Conservation (phyloP, 441 rosid species). For the Gossypium trilobum region DNA sequence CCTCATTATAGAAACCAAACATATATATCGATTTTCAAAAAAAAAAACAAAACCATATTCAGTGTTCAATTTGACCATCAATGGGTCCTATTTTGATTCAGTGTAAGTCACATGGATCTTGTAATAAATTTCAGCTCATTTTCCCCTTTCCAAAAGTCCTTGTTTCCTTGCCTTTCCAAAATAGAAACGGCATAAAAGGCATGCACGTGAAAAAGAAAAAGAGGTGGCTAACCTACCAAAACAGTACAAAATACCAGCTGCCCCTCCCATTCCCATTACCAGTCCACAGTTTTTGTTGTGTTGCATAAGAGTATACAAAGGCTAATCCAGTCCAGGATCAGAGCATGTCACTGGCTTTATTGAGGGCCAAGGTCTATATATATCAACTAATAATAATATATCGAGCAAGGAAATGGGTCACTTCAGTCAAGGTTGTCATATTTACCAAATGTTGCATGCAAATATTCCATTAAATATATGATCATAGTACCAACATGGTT, state of each 20-base stretch:
- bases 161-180: background rate
- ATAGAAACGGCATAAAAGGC: background rate
- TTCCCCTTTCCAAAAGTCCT: background rate
- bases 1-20: background rate
- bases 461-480: background rate
- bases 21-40: background rate
- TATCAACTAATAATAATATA: background rate
- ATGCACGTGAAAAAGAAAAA: background rate
- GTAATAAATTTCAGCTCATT: background rate
- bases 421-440: background rate
- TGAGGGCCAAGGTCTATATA: background rate
- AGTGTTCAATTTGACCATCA: background rate
- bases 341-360: no score
- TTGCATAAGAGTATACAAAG: no score
- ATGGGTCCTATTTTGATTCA: background rate
- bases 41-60: background rate
- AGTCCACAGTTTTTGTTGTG: no score
- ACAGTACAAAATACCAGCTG: background rate
- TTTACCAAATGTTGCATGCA: background rate
- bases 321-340: no score
- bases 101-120: background rate
- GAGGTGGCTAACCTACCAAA: constrained; percentile 1
- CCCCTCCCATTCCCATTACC: background rate
- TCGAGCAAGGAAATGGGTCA: background rate
- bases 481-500: no score